Base-by-base conservation (phyloP, 441 rosid species). In the Sinapis alba region DNA sequence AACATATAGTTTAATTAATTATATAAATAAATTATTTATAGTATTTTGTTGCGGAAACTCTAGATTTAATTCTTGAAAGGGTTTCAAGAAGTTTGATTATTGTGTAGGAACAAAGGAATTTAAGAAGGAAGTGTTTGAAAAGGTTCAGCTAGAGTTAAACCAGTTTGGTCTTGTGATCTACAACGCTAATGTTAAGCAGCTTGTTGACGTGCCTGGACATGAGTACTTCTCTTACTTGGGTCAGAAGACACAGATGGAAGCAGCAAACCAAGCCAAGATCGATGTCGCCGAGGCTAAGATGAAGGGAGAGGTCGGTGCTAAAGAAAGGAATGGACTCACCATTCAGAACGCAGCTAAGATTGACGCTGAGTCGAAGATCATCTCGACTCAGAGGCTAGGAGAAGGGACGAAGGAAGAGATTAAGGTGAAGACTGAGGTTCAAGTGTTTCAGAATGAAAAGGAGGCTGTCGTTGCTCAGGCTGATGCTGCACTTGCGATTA, bases 191-290 rank as follows among this genome's bases (percentile, higher is more conserved):
- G 92, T 90, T 10, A 90, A 90, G 77, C 96, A 87, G 28, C 90
- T 90, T 1, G 92, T 90, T 28, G 96, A 90, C 26, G 96, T 87
- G 21, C 87, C 78, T 15, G 93, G 96, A 3, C 88, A 90, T 57
- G 97, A 90, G 84, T 89, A 87, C 65, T 90, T 90, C 69, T 89
- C 90, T 68, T 87, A 86, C 73, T 72, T 90, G 82, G 96, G 96
- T 11, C 92, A 89, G 41, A 89, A 87, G 78, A 90, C 96, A 7
- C 96, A 89, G 73, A 86, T 83, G 90, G 96, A 90, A 70, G 94
- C 96, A 1, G 96, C 92, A 0, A 89, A 90, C 77, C 92, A 89
- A 65, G 92, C 92, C 8, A 89, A 60, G 64, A 71, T 90, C 4
- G 93, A 90, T 62, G 92, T 88, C 1, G 83, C 91, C 0, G 92